Percentiles rank a stretch among this genome's conserved stretches.
phyloP scores from a whole-genome alignment of 1,284 basidiomycete genomes.

The Pseudozyma hubeiensis region DNA sequence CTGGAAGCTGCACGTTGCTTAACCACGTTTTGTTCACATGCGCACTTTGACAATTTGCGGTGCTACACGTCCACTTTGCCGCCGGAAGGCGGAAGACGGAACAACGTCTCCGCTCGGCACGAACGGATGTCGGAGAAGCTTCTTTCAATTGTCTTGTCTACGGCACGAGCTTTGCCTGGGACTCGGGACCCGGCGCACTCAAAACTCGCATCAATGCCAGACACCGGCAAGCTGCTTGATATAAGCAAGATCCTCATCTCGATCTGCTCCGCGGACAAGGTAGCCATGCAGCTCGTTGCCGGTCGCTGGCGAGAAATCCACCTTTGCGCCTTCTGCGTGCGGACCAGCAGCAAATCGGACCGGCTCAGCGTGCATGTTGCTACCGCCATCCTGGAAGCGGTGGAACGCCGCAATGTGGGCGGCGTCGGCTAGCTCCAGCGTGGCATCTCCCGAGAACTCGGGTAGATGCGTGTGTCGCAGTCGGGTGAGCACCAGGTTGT shows the following conservation, averaged over 20 bases:
- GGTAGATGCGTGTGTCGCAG: conserved; percentile 17
- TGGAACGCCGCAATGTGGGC: conserved; percentile 36
- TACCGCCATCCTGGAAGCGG: conserved; percentile 7
- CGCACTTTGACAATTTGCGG: too few species aligned
- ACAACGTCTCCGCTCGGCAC: too few species aligned
- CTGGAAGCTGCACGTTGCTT: too few species aligned
- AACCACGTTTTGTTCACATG: too few species aligned
- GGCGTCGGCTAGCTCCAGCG: conserved; percentile 42
- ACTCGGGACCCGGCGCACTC: too few species aligned
- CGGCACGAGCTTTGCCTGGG: too few species aligned
- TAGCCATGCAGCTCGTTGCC: neutral
- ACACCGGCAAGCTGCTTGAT: conserved; percentile 19
- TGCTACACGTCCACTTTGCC: too few species aligned
- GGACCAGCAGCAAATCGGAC: conserved; percentile 2
- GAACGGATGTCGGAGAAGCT: too few species aligned
- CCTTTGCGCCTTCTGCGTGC: neutral
- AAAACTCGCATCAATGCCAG: neutral
- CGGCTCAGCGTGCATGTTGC: neutral
- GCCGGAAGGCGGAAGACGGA: too few species aligned
- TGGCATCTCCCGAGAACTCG: conserved; percentile 19
- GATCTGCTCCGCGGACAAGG: conserved; percentile 15
- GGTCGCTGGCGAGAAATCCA: neutral
- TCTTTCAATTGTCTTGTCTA: too few species aligned
- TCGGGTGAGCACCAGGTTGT: neutral
- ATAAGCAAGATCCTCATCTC: conserved; percentile 6